Base-by-base conservation (phyloP, 2,329 filamentous ascomycete species). In the Beauveria bassiana region DNA sequence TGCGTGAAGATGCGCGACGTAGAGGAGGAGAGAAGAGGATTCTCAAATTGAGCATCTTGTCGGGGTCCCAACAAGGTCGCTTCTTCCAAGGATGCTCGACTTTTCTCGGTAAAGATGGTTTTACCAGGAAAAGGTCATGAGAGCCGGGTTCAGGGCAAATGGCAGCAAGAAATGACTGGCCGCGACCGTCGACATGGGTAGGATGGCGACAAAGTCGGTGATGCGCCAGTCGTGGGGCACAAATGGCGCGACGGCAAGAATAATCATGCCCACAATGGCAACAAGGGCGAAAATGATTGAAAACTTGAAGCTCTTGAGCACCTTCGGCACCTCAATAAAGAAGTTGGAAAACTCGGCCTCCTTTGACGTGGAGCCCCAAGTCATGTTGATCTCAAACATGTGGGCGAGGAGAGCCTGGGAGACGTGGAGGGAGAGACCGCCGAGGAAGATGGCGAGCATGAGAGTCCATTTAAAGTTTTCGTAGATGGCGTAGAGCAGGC, bases 121-220 rank as follows among this genome's bases (percentile, higher is more conserved):
- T 70, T 83, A 91, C 85, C 86, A 91, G 10, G 87, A 89, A 72
- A 91, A 91, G 0, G 86, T 89, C 87, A 91, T 91, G 67, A 91
- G 77, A 22, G 87, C 88, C n/a, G 88, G 89, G 73, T 92, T 92
- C 54, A 93, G 76, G 4, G 84, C 88, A 62, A 92, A 79, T 1
- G 89, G 89, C 64, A 92, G 72, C 55, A 92, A 74, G 62, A 91
- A 79, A 73, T 92, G 89, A 61, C 84, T 88, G 1, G 77, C 80
- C 1, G 85, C 78, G n/a, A 91, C 84, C 0, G 86, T 88, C 1
- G 85, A 82, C 84, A 93, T 87, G 59, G 90, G 90, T 55, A 91
- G 76, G 66, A 92, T 90, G 50, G 90, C 88, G 38, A 90, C 87
- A 66, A 90, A 88, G 73, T 89, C 85, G 52, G 77, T 86, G 68